phyloP scores from a whole-genome alignment of 2,329 filamentous ascomycete species.

The Diaporthe citri region DNA sequence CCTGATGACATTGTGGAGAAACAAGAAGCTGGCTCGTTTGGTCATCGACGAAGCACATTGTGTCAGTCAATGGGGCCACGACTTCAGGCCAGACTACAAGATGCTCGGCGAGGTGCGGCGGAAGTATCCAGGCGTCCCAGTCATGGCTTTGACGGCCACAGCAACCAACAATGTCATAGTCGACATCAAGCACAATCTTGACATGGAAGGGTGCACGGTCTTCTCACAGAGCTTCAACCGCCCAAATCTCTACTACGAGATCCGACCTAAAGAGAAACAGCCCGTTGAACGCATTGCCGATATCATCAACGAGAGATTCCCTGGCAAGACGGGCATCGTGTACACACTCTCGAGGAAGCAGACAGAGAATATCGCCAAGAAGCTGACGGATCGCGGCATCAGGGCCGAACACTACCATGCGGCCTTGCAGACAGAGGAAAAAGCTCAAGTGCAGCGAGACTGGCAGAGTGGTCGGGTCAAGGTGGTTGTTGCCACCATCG shows the following conservation, averaged over 20 bases:
- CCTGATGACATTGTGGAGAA: slow-evolving; percentile 76
- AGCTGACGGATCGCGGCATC: slow-evolving; percentile 74
- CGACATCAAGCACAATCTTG: slow-evolving; percentile 92
- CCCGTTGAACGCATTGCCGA: slow-evolving; percentile 66
- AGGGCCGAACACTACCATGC: slow-evolving; percentile 90
- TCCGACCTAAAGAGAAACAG: slow-evolving; percentile 77
- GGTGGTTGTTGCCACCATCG: slow-evolving; percentile 97
- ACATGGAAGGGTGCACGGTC: slow-evolving; percentile 80
- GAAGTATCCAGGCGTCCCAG: slow-evolving; percentile 82
- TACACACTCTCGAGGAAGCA: slow-evolving; percentile 90
- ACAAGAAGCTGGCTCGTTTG: slow-evolving; percentile 83
- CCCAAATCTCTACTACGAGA: slow-evolving; percentile 93
- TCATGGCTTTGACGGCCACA: slow-evolving; percentile 96
- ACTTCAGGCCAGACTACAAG: slow-evolving; percentile 97
- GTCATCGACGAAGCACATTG: slow-evolving; percentile 99
- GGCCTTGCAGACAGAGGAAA: slow-evolving; percentile 75
- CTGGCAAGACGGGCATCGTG: slow-evolving; percentile 85
- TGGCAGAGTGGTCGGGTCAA: slow-evolving; percentile 88
- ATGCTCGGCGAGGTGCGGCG: slow-evolving; percentile 79
- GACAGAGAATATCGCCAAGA: slow-evolving; percentile 83
- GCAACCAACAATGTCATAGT: slow-evolving; percentile 93
- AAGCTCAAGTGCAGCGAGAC: slow-evolving; percentile 77
- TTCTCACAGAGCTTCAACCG: slow-evolving; percentile 97
- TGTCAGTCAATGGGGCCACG: slow-evolving; percentile 98
- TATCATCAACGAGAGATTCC: slow-evolving; percentile 79